phyloP scores from a whole-genome alignment of 345 rosid species.

The Eucalyptus marginata region DNA sequence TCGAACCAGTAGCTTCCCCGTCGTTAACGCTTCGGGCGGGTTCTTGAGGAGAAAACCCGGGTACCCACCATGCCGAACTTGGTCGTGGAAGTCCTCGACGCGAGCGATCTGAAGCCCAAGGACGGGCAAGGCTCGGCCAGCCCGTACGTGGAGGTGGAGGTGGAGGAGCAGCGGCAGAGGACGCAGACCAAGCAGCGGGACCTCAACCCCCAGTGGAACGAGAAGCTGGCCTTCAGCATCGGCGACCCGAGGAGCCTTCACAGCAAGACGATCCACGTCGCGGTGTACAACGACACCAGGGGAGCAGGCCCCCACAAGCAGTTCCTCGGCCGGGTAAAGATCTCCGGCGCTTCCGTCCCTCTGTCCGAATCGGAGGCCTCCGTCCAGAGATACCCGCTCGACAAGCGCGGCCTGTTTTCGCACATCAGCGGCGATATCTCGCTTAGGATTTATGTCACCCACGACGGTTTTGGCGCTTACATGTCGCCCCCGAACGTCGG shows the following conservation, averaged over 20 bases:
- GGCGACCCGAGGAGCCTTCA: not conserved
- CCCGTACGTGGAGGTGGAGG: conserved; percentile 7
- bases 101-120: conserved; percentile 7
- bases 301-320: not conserved
- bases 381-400: not conserved
- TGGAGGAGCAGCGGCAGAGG: not conserved
- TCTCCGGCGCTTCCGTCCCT: not conserved
- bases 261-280: not conserved
- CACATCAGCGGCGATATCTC: conserved; percentile 2
- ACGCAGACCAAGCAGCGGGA: not conserved
- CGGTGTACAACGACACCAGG: not conserved
- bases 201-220: conserved; percentile 10
- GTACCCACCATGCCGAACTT: not conserved
- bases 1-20: not conserved
- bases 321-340: conserved; percentile 6
- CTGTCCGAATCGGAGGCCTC: not conserved
- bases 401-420: not conserved
- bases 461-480: not conserved
- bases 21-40: not conserved
- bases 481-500: not conserved
- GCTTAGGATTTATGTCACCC: not conserved
- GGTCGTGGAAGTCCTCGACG: conserved; percentile 8
- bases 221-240: not conserved
- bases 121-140: conserved; percentile 12
- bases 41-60: not conserved